Percentiles rank a stretch among this genome's conserved stretches.
phyloP scores from a whole-genome alignment of 176 grass and related monocot genomes.

The Poa pratensis region DNA sequence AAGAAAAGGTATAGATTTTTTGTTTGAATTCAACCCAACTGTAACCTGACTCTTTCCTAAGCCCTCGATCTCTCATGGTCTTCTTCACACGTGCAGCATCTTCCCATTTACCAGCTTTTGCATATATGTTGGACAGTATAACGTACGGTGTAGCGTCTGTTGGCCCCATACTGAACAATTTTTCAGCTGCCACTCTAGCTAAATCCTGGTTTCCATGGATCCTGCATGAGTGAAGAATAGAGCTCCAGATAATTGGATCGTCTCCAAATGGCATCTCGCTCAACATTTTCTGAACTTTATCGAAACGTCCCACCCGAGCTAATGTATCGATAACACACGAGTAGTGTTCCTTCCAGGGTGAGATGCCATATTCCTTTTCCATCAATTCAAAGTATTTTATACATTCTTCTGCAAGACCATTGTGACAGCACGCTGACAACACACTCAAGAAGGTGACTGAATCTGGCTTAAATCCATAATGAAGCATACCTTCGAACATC shows the following conservation, averaged over 20 bases:
- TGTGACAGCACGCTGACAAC: slow-evolving; percentile 79
- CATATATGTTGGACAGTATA: slow-evolving; percentile 87
- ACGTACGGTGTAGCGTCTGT: slow-evolving; percentile 71
- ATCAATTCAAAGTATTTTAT: slow-evolving; percentile 72
- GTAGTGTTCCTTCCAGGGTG: slow-evolving; percentile 82
- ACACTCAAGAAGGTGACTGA: slow-evolving; percentile 80
- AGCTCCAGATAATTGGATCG: slow-evolving; percentile 82
- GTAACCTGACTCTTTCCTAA: slow-evolving; percentile 75
- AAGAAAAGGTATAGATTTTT: slow-evolving; percentile 75
- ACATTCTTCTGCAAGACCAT: slow-evolving; percentile 75
- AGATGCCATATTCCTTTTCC: slow-evolving; percentile 56
- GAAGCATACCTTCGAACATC: slow-evolving; percentile 78
- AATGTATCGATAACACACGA: slow-evolving; percentile 76
- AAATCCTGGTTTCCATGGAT: slow-evolving; percentile 82
- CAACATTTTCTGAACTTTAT: slow-evolving; percentile 70
- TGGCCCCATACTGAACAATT: slow-evolving; percentile 64
- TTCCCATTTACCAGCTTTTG: slow-evolving; percentile 83
- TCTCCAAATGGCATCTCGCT: slow-evolving; percentile 63
- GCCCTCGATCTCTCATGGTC: slow-evolving; percentile 75
- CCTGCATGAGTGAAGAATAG: slow-evolving; percentile 86
- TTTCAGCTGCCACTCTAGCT: slow-evolving; percentile 72
- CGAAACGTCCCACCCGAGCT: slow-evolving; percentile 67
- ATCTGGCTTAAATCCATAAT: slow-evolving; percentile 64
- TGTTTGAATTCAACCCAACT: slow-evolving; percentile 96
- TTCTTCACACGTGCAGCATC: slow-evolving; percentile 75